Base-by-base conservation (phyloP, 1,284 basidiomycete species). In the Anthracocystis panici-leucophaei region DNA sequence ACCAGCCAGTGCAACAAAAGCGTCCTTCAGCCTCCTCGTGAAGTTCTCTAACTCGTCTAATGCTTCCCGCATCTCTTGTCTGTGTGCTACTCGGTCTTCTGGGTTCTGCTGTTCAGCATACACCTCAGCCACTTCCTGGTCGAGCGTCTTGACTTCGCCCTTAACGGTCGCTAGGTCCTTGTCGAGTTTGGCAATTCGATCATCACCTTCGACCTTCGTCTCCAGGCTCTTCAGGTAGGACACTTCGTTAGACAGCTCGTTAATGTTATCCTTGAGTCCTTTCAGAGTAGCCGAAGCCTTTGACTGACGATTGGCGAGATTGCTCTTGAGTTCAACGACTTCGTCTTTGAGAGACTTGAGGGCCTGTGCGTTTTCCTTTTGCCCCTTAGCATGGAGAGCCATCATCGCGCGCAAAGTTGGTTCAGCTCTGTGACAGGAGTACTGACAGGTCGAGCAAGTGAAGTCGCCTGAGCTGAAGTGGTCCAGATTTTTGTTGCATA, bases 321-420 rank as follows among this genome's bases (percentile, higher is more conserved):
- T 52, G 41, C 33, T 52, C 31, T 59, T 59, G 20, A 52, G 50
- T n/a, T 46, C 57, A 11, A 20, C 29, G 5, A 59, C n/a, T 27
- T 59, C 50, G 29, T 59, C 57, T 27, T 59, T 52, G 20, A 52
- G 25, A 21, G 25, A 16, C 21, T 59, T 59, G 50, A 52, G 35
- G 2, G 57, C 49, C n/a, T 18, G 25, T 12, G 33, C n/a, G 16
- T 59, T 25, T 20, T 59, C 57, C 10, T 41, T 40, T n/a, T 41
- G 49, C 1, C 25, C 29, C 10, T 42, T 38, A 9, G 23, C 27
- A 11, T 25, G 29, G 10, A 59, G 20, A 7, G 40, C 6, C 5
- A 23, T 49, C 14, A 52, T 29, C 5, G 41, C 33, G n/a, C 57
- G 49, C 21, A 31, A 50, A 7, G 52, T 35, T 6, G 57, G 57